These are phyloP conservation scores for Podospora sp. DNA, from an alignment of 495 filamentous ascomycete species.

Conservation along the genomic window DNA sequence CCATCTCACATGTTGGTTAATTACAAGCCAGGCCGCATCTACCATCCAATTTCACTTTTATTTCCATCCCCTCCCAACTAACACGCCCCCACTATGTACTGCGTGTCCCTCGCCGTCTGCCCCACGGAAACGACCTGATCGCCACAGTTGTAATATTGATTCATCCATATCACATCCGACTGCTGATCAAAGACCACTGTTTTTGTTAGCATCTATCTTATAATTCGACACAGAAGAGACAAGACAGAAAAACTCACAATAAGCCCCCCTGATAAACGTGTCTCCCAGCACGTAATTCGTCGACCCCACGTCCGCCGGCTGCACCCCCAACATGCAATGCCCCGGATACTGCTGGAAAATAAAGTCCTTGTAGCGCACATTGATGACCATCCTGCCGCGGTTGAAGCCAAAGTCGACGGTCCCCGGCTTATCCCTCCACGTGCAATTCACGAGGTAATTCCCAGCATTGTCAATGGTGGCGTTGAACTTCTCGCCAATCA, in stretches of 20 bases:
- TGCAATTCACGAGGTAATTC: conserved; percentile 46
- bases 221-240: not conserved
- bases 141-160: conserved; percentile 48
- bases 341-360: conserved; percentile 43
- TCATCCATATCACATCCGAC: conserved; percentile 49
- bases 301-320: conserved; percentile 38
- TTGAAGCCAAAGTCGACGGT: conserved; percentile 52
- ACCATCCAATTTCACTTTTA: not conserved
- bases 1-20: not conserved
- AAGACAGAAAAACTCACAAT: conserved; percentile 36
- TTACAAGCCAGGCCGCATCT: not conserved
- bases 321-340: conserved; percentile 46
- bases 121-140: conserved; percentile 36
- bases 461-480: conserved; percentile 39
- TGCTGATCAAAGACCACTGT: conserved; percentile 49
- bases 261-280: conserved; percentile 48
- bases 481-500: conserved; percentile 39
- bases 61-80: not conserved
- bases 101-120: conserved; percentile 23
- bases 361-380: conserved; percentile 49
- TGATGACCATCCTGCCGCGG: conserved; percentile 44
- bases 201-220: conserved; percentile 8
- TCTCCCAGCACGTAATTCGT: conserved; percentile 45
- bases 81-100: conserved; percentile 30
- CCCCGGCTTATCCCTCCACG: conserved; percentile 35